Base-by-base conservation (phyloP, 306 rosid species). In the Betula pendula region DNA sequence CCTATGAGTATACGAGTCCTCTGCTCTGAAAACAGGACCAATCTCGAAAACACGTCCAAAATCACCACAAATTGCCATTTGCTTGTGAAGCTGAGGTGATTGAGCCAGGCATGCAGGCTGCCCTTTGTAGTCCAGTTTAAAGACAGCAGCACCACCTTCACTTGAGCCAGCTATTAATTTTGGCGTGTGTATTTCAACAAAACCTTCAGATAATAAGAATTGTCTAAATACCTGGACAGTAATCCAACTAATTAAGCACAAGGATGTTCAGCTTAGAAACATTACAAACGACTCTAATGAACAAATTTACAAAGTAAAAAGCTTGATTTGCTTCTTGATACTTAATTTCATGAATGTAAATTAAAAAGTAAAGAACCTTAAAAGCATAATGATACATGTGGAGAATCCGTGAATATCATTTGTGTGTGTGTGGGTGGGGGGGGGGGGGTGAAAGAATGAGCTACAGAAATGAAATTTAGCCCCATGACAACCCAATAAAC, bases 61-160 rank as follows among this genome's bases (percentile, higher is more conserved):
- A 72, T 87, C 97, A 72, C 88, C 99, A 80, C 96, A 89, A 17
- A 95, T 90, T 24, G 91, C 73, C 99, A 95, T 95, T 83, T 92
- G 99, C 90, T 95, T 95, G 83, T 90, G 97, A 72, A 95, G 96
- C 85, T 95, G 99, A 27, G 99, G 99, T 15, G 99, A 95, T 72
- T 95, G 99, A 16, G 99, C 99, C 71, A 95, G 84, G 85, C 99
- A 95, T 1, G 97, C 97, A 45, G 93, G 85, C 51, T 85, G 88
- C 40, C 97, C 97, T 80, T 89, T 89, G 88, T 95, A 95, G 80
- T 92, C 93, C 70, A 95, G 79, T 84, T 79, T 89, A 73, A 95
- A 95, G 55, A 92, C 99, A 63, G 99, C 78, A 74, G 97, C 97
- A 78, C 97, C 99, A 55, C 97, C 99, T 77, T 95, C 99, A 86